Base-by-base conservation (phyloP, 495 filamentous ascomycete species). In the Tuber brumale region DNA sequence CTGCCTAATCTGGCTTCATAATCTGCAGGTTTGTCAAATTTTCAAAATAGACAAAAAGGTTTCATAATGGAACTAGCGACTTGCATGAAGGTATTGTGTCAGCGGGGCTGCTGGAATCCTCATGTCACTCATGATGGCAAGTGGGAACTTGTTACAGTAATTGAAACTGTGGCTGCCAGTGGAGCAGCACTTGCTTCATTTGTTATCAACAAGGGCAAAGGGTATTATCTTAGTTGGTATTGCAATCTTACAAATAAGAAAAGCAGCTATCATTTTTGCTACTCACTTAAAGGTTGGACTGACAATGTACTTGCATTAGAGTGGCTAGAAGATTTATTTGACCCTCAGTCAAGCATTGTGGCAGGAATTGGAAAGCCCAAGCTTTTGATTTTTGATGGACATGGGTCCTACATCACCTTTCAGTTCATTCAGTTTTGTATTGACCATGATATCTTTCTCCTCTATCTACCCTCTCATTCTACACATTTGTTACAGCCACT, bases 291-390 rank as follows among this genome's bases (percentile, higher is more conserved):
- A 27, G 57, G 76, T 44, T 75, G 72, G 75, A 74, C 75, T 0
- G 75, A 74, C 23, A 35, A 77, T 48, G 8, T 16, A 27, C 31
- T 77, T 21, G 61, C 42, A 31, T 74, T 70, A n/a, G n/a, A 45
- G n/a, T 74, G 61, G 76, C 31, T 76, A 31, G 74, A 80, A 41
- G 41, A 74, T 16, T 51, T 80, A 66, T 75, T 75, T 72, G 45
- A 48, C 45, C 19, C 19, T 0, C 18, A 48, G 45, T 48, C 45
- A 48, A 48, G 45, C 7, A 21, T 21, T 48, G 7, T 27, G 3
- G 51, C 66, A 5, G 44, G 42, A 7, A 45, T 51, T 48, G 35
- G 73, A 10, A 23, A 70, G 1, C 23, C 39, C n/a, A 14, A 43
- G 23, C 73, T 77, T 16, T 43, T 75, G 6, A 77, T 77, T 70